Conservation (phyloP, 306 rosid genomes). For the Lupinus albus region DNA sequence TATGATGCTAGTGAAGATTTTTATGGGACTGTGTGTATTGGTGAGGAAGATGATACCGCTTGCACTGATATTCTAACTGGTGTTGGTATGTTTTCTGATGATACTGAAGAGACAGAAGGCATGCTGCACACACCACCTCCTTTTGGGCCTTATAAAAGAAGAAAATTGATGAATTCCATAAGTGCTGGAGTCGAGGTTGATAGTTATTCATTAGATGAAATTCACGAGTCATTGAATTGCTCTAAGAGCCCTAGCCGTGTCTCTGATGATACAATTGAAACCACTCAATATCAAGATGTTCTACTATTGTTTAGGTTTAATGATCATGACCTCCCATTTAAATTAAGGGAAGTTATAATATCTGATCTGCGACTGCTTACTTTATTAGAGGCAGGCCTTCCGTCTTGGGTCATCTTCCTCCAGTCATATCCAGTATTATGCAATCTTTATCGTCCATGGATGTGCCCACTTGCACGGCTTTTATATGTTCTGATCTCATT, state of each 20-base stretch:
- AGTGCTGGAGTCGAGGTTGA: constrained; percentile 48
- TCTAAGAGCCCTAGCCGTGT: constrained; percentile 38
- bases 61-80: constrained; percentile 36
- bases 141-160: constrained; percentile 78
- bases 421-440: constrained; percentile 93
- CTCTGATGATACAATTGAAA: constrained; percentile 59
- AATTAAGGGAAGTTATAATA: constrained; percentile 65
- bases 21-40: constrained; percentile 42
- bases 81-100: constrained; percentile 42
- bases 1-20: constrained; percentile 70
- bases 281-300: constrained; percentile 72
- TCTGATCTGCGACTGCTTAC: constrained; percentile 87
- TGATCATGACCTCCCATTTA: constrained; percentile 85
- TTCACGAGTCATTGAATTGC: constrained; percentile 37
- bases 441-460: constrained; percentile 97
- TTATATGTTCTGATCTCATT: constrained; percentile 76
- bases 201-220: constrained; percentile 37
- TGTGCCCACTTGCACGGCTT: constrained; percentile 90
- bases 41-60: constrained; percentile 38
- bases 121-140: constrained; percentile 68
- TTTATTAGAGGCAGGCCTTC: constrained; percentile 94
- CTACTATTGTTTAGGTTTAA: constrained; percentile 74
- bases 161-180: constrained; percentile 56
- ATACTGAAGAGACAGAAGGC: constrained; percentile 37
- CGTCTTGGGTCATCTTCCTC: constrained; percentile 94